Evolutionary conservation across 257 asterid genomes (phyloP).

Genomic region (Gardenia jasminoides): DNA sequence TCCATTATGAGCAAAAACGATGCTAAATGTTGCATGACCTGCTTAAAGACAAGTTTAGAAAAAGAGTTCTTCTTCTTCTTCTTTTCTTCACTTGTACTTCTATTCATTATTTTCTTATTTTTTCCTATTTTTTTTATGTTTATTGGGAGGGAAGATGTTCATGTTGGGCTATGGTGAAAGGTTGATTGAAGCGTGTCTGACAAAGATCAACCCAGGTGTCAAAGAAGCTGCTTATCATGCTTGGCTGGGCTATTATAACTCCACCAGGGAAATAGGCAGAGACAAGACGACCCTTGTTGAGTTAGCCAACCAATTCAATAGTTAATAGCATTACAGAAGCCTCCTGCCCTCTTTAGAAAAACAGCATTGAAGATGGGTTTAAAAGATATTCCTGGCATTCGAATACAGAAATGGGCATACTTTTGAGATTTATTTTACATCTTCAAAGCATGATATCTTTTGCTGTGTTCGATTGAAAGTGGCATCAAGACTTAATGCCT

Average conservation of each 20-base stretch:
- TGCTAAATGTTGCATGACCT: not conserved
- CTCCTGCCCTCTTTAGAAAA: constrained; percentile 67
- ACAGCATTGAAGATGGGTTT: constrained; percentile 91
- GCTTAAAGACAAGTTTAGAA: not conserved
- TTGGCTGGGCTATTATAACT: too few relatives aligned
- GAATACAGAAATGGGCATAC: constrained; percentile 45
- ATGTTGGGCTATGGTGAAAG: not conserved
- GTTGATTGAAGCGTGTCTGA: constrained; percentile 63
- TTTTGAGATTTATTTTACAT: not conserved
- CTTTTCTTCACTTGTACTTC: not conserved
- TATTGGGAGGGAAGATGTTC: not conserved
- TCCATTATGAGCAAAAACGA: not conserved
- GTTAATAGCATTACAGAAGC: constrained; percentile 73
- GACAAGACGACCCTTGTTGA: too few relatives aligned
- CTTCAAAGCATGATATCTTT: not conserved
- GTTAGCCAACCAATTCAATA: constrained; percentile 72
- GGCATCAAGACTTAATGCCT: too few relatives aligned
- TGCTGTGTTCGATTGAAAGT: not conserved
- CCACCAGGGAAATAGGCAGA: too few relatives aligned
- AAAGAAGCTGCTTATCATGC: too few relatives aligned
- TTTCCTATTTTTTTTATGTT: too few relatives aligned
- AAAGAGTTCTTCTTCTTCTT: not conserved
- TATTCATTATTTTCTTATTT: too few relatives aligned
- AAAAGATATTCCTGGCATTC: constrained; percentile 75
- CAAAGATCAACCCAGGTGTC: constrained; percentile 55